These are phyloP conservation scores for Boletus pseudopeckii DNA, from an alignment of 768 basidiomycete genomes.

Conservation along the genomic window DNA sequence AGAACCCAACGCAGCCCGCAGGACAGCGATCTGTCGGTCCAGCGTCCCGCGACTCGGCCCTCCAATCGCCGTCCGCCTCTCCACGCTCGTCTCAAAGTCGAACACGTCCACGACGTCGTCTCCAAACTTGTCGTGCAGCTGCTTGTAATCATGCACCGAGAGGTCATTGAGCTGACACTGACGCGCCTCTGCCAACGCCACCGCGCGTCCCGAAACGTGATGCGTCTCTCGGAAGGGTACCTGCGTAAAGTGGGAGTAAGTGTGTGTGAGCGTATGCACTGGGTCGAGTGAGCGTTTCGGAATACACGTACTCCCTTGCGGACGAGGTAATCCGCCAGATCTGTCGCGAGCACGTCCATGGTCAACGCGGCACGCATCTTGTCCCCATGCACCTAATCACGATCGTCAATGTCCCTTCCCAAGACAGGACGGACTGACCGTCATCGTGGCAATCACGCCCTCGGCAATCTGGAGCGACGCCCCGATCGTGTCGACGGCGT, in stretches of 20 bases:
- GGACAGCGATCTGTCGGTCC: constrained; percentile 75
- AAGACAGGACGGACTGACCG: constrained; percentile 44
- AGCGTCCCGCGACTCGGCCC: constrained; percentile 86
- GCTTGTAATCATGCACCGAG: constrained; percentile 73
- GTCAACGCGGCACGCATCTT: constrained; percentile 91
- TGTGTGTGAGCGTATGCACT: not conserved
- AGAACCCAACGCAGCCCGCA: constrained; percentile 54
- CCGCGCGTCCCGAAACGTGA: constrained; percentile 95
- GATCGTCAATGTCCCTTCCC: not conserved
- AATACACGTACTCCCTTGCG: constrained; percentile 82
- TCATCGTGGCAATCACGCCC: constrained; percentile 89
- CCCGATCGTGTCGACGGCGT: constrained; percentile 83
- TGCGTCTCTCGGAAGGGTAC: constrained; percentile 99
- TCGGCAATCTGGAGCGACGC: constrained; percentile 91
- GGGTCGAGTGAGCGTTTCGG: not conserved
- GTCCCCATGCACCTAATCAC: constrained; percentile 73
- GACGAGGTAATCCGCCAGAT: constrained; percentile 96
- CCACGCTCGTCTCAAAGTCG: constrained; percentile 94
- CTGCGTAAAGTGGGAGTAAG: constrained; percentile 37
- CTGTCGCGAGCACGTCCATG: constrained; percentile 98
- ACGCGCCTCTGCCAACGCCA: constrained; percentile 86
- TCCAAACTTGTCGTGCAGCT: constrained; percentile 70
- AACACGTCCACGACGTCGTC: constrained; percentile 84
- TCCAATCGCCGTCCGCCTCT: constrained; percentile 87
- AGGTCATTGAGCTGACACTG: constrained; percentile 81